Evolutionary conservation across 2,329 filamentous ascomycete genomes (phyloP).

Genomic region (Cladosporium sphaerospermum): DNA sequence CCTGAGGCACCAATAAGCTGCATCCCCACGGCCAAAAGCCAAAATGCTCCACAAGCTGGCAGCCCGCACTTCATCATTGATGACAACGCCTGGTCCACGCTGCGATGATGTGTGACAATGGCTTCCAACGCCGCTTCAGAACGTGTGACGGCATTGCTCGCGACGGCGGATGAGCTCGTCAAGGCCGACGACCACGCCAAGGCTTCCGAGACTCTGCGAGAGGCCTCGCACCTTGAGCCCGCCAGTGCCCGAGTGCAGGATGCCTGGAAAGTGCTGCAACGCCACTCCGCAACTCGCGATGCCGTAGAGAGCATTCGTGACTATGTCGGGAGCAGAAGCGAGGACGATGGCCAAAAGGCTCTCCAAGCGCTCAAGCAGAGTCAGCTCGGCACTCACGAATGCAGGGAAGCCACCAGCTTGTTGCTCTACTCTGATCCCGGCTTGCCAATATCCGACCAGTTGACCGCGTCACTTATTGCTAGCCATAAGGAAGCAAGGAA

Average conservation of each 20-base stretch:
- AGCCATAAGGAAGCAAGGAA: slow-evolving; percentile 32
- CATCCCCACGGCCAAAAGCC: too few species aligned
- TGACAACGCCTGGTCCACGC: too few species aligned
- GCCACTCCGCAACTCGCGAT: slow-evolving; percentile 21
- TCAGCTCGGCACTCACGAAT: slow-evolving; percentile 33
- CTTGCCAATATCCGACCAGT: slow-evolving; percentile 31
- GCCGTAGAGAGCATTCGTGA: slow-evolving; percentile 16
- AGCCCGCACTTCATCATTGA: too few species aligned
- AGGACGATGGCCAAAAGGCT: slow-evolving; percentile 37
- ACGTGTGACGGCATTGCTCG: slow-evolving; percentile 20
- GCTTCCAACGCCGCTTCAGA: slow-evolving; percentile 6
- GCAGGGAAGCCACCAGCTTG: slow-evolving; percentile 35
- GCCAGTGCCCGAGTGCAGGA: slow-evolving; percentile 36
- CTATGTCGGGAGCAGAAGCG: slow-evolving; percentile 26
- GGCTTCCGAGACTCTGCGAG: slow-evolving; percentile 37
- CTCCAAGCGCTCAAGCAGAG: slow-evolving; percentile 25
- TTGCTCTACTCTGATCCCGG: slow-evolving; percentile 35
- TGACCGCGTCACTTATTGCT: slow-evolving; percentile 31
- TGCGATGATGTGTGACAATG: too few species aligned
- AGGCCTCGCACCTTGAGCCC: slow-evolving; percentile 40
- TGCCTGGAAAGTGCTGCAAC: slow-evolving; percentile 35
- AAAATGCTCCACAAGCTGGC: too few species aligned
- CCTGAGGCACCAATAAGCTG: too few species aligned
- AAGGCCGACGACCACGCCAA: slow-evolving; percentile 29
- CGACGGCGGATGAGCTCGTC: slow-evolving; percentile 20